These are phyloP conservation scores for Vaccinium macrocarpon DNA, from an alignment of 148 eudicot species.

Conservation along the genomic window DNA sequence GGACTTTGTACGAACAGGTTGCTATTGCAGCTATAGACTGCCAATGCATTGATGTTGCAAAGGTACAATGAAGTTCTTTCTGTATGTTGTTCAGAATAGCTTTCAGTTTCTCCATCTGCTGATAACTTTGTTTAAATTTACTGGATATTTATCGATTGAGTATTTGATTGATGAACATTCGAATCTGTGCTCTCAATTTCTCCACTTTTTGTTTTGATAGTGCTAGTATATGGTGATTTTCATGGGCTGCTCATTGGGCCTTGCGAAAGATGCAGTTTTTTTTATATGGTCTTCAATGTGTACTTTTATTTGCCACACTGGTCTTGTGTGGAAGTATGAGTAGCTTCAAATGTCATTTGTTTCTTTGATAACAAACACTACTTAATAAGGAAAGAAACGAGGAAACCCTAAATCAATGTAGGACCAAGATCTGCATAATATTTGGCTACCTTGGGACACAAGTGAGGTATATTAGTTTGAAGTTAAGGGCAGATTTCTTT, in stretches of 20 bases:
- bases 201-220: background rate
- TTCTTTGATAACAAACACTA: background rate
- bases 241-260: background rate
- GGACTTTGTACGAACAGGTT: constrained; percentile 95
- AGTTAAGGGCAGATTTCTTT: background rate
- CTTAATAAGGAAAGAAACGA: background rate
- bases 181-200: background rate
- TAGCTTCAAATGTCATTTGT: background rate
- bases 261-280: background rate
- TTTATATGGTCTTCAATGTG: background rate
- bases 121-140: background rate
- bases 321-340: background rate
- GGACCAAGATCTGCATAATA: background rate
- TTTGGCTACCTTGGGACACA: background rate
- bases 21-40: constrained; percentile 98
- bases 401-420: background rate
- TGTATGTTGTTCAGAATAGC: background rate
- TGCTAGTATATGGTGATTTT: background rate
- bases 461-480: background rate
- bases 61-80: constrained; percentile 36
- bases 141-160: background rate
- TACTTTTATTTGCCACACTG: background rate
- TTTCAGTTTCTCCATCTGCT: background rate
- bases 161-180: background rate
- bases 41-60: constrained; percentile 68